Conservation (phyloP, 768 basidiomycete species). For the Hydnum rufescens region DNA sequence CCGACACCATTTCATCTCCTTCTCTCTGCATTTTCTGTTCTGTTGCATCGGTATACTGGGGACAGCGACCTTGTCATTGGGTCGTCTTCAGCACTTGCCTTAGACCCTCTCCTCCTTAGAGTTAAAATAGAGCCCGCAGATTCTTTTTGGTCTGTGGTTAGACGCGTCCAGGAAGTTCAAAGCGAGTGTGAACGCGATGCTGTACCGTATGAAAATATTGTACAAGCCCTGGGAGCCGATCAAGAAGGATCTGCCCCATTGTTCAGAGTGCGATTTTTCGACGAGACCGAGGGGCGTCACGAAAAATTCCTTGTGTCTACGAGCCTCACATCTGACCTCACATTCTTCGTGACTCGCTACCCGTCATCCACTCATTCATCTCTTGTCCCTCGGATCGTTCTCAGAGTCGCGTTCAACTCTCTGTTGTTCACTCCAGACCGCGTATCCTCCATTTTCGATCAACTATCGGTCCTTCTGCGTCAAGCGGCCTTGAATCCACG, state of each 20-base stretch:
- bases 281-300: constrained; percentile 59
- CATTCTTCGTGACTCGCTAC: constrained; percentile 66
- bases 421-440: constrained; percentile 69
- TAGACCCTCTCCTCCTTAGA: constrained; percentile 68
- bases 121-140: constrained; percentile 66
- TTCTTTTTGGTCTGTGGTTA: constrained; percentile 75
- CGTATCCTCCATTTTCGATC: constrained; percentile 63
- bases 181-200: constrained; percentile 62
- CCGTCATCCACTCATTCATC: constrained; percentile 46
- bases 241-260: constrained; percentile 48
- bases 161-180: constrained; percentile 69
- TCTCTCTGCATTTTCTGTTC: constrained; percentile 75
- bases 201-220: constrained; percentile 61
- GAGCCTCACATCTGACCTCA: constrained; percentile 76
- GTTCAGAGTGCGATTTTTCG: constrained; percentile 93
- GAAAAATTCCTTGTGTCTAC: constrained; percentile 64
- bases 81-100: constrained; percentile 55
- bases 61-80: constrained; percentile 88
- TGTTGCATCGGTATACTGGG: constrained; percentile 87
- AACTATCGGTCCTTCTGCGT: constrained; percentile 60
- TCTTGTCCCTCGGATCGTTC: constrained; percentile 51
- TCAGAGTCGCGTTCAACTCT: constrained; percentile 86
- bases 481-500: constrained; percentile 49
- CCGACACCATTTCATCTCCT: constrained; percentile 84
- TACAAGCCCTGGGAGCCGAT: constrained; percentile 43